Evolutionary conservation across 345 rosid genomes (phyloP).

Genomic region (Hibiscus trionum): DNA sequence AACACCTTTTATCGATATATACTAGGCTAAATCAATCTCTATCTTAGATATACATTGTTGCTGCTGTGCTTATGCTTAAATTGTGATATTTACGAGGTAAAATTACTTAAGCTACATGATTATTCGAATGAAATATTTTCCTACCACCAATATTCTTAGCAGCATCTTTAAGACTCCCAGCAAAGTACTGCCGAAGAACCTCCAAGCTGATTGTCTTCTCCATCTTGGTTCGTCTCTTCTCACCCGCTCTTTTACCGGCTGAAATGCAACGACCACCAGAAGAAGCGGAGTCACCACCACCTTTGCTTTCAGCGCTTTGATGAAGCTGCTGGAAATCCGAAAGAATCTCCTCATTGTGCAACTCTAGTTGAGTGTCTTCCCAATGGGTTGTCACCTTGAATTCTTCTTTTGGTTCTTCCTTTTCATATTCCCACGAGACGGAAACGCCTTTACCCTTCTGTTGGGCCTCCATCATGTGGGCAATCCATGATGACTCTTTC

Average conservation of each 20-base stretch:
- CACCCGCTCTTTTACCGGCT: slow-evolving; percentile 42
- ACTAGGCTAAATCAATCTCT: slow-evolving; percentile 3
- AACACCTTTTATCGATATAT: background rate
- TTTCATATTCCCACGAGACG: slow-evolving; percentile 50
- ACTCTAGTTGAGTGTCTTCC: slow-evolving; percentile 33
- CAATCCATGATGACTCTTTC: slow-evolving; percentile 50
- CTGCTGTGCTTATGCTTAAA: background rate
- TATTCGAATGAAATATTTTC: slow-evolving; percentile 17
- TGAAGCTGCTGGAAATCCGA: slow-evolving; percentile 32
- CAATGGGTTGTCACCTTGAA: slow-evolving; percentile 39
- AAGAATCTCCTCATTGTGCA: slow-evolving; percentile 24
- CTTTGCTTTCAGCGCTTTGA: slow-evolving; percentile 27
- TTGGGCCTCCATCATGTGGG: slow-evolving; percentile 49
- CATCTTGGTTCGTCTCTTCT: slow-evolving; percentile 58
- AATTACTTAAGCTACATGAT: background rate
- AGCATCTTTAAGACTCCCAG: slow-evolving; percentile 97
- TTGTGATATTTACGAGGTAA: background rate
- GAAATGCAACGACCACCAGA: slow-evolving; percentile 24
- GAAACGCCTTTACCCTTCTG: slow-evolving; percentile 53
- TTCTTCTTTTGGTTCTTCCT: slow-evolving; percentile 57
- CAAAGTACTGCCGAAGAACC: slow-evolving; percentile 75
- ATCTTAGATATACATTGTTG: background rate
- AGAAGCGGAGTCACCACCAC: slow-evolving; percentile 24
- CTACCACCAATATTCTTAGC: slow-evolving; percentile 92
- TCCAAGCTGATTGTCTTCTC: slow-evolving; percentile 86